Evolutionary conservation across 2,329 filamentous ascomycete species (phyloP), one percentile per base, ranked within the genome.

Genomic region (Fusarium pseudocircinatum): DNA sequence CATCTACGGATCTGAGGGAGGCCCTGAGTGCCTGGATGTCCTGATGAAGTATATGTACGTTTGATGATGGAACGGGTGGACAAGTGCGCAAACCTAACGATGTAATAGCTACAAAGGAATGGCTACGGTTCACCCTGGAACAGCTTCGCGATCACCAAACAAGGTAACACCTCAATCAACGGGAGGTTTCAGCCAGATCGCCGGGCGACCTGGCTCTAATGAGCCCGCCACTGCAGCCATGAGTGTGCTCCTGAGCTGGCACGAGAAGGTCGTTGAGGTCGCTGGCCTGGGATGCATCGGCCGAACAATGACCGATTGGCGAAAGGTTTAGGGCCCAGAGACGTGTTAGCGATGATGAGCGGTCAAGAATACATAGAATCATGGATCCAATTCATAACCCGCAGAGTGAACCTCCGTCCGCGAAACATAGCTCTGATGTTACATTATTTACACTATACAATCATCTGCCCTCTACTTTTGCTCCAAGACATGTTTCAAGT

Each of bases 221-320:
- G 90, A 92, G 80, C 93, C 94, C 52, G 92, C 94, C 70, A 93
- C 94, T 40, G 92, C 95, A 64, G 93, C 92, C 60, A 98, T 98
- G 96, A 98, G 96, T 81, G 96, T 99, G 58, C 83, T 99, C 81
- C 86, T 99, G 75, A 98, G 95, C 84, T 99, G 96, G 96, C 96
- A 99, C 81, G 96, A 99, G 87, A 99, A 98, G 89, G 89, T 98
- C 71, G 94, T 98, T 9, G 96, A 99, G 79, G 91, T 98, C 79
- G 94, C 95, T 42, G 96, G 96, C 30, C 87, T 95, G 75, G 96
- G 96, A 49, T 94, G 93, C 82, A 96, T 99, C 83, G 94, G 95
- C 72, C 90, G 96, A 78, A 94, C 94, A 75, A 98, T 99, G 95
- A 96, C 94, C 46, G 96, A 99, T 86, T 94, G 96, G 86, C 92